Base-by-base conservation (phyloP, 768 basidiomycete species). In the Kwoniella shandongensis region DNA sequence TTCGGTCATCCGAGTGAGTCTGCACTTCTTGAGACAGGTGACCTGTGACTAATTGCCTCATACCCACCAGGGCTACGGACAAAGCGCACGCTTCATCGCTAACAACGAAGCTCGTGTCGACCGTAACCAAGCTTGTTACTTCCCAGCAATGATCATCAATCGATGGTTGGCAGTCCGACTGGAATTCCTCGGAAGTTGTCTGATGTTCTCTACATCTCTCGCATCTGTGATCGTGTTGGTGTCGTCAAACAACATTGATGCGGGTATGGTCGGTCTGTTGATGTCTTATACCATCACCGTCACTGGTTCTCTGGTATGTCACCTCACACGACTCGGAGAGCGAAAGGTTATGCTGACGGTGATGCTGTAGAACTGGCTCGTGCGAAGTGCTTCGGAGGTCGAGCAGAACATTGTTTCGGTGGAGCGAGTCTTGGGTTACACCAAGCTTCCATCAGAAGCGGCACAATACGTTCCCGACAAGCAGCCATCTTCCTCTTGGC, bases 221-320 rank as follows among this genome's bases (percentile, higher is more conserved):
- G 78, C 90, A 48, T 83, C 90, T 0, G 79, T 91, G 61, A 72
- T 80, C 8, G 87, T 88, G 0, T 80, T 92, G n/a, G 78, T 85
- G 32, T 85, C 86, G 7, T 86, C 82, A 10, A 84, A 85, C 1
- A 71, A 63, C 15, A 86, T 96, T 10, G 88, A 93, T 77, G 88
- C 90, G 3, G 91, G 89, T 0, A 79, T 92, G 20, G 90, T 93
- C 25, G 91, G 91, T 6, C 79, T 93, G 59, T 86, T 93, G 22
- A 77, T 93, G 61, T 86, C 87, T 0, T 93, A 93, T 73, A 88
- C 88, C 1, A 75, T 92, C 64, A 89, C 83, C 67, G 87, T 88
- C 11, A 91, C 89, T 0, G 85, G 86, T n/a, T 83, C 87, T 6
- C 69, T 92, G 79, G 88, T 89, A 61, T 66, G 84, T 76, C 25